Percentiles rank a stretch among this genome's conserved stretches.
These are phyloP conservation scores for Cydonia oblonga DNA, from an alignment of 331 rosid species.

Conservation along the genomic window DNA sequence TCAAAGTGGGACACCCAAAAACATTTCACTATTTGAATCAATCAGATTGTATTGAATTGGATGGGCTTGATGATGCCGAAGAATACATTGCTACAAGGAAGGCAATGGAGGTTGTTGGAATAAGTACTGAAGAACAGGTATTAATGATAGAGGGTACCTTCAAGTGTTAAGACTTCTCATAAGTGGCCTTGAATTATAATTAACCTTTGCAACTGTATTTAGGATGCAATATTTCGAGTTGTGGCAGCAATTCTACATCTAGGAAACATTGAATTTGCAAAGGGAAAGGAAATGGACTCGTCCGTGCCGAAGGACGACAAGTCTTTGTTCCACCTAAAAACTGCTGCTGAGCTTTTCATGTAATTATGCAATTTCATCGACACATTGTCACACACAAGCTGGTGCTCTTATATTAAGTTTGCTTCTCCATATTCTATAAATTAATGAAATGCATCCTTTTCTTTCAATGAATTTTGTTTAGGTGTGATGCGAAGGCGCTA, in stretches of 20 bases:
- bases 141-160: conserved; percentile 7
- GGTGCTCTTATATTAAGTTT: conserved; percentile 9
- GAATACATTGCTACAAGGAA: conserved; percentile 71
- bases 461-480: conserved; percentile 22
- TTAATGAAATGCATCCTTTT: not conserved
- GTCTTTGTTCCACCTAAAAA: conserved; percentile 72
- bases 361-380: conserved; percentile 24
- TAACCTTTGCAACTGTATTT: conserved; percentile 11
- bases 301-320: conserved; percentile 85
- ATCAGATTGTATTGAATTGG: conserved; percentile 70
- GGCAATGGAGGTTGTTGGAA: conserved; percentile 98
- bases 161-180: conserved; percentile 7
- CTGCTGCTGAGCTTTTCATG: conserved; percentile 91
- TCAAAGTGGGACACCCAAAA: conserved; percentile 75
- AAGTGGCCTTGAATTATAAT: conserved; percentile 10
- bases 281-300: conserved; percentile 86
- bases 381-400: conserved; percentile 7
- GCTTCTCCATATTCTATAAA: conserved; percentile 9
- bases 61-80: conserved; percentile 70
- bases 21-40: conserved; percentile 84
- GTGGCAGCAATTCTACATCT: conserved; percentile 97
- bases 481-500: conserved; percentile 89
- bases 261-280: conserved; percentile 88
- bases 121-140: conserved; percentile 86
- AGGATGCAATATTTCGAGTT: conserved; percentile 98